Base-by-base conservation (phyloP, 768 basidiomycete genomes). In the Amanita fuliginea region DNA sequence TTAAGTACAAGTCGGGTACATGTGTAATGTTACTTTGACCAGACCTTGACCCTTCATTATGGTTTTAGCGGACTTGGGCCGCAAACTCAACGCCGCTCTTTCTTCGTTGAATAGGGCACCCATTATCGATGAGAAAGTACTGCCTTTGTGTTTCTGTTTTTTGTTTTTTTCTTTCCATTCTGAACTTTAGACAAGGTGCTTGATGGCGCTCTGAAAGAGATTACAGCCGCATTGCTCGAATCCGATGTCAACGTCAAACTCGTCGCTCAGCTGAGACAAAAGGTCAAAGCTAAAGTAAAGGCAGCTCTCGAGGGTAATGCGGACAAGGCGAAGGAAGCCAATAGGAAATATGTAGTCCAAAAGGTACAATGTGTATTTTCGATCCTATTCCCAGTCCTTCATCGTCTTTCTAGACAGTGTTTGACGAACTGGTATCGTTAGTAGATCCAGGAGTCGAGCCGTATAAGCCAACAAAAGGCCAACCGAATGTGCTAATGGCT, bases 211-310 rank as follows among this genome's bases (percentile, higher is more conserved):
- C 79, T 99, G 54, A 98, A 97, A 68, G 92, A 96, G 67, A 88
- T 99, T 54, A 92, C 89, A 42, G 77, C 91, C 21, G 95, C 95
- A 8, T 70, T 98, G 28, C 77, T 99, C 39, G 94, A 98, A 66
- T 85, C 93, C 16, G 96, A 99, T 68, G 95, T 99, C 56, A 99
- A 99, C 62, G 95, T 99, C 58, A 96, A 95, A 64, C 79, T 98
- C 18, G 96, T 97, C 16, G 78, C 90, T 4, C 79, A 80, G 34
- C 65, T 96, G 49, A 80, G 92, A 54, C 81, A 85, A 54, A 92
- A 91, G 64, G 91, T 98, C 60, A 93, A 94, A 65, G 71, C 78
- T 3, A 93, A 91, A 61, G 90, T 94, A 47, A 86, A 96, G 62
- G 78, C 87, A 4, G 72, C 83, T 18, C 62, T 93, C 19, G 91